phyloP scores from a whole-genome alignment of 2,329 filamentous ascomycete species.

The Didymella exigua region DNA sequence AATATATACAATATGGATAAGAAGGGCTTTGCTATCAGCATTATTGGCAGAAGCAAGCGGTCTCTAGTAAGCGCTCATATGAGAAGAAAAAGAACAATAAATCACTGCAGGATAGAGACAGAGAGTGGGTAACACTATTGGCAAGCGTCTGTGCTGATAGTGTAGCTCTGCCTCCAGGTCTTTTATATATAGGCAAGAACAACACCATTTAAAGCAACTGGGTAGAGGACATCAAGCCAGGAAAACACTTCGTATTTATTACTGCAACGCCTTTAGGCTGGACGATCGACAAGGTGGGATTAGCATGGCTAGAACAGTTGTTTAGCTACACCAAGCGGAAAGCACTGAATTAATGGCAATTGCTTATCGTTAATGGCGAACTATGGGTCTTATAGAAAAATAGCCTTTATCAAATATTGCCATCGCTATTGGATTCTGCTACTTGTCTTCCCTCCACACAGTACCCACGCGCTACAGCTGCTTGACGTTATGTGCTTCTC shows the following conservation, averaged over 20 bases:
- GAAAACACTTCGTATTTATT: background rate
- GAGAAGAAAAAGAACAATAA: background rate
- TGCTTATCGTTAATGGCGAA: background rate
- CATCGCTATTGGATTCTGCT: background rate
- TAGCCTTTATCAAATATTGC: background rate
- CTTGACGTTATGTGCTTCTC: background rate
- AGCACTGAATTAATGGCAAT: no score
- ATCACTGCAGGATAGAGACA: background rate
- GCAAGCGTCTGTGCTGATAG: background rate
- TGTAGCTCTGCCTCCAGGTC: background rate
- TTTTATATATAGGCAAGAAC: background rate
- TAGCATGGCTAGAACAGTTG: background rate
- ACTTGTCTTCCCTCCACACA: background rate
- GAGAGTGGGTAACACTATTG: background rate
- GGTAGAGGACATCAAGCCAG: background rate
- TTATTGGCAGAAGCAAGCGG: no score
- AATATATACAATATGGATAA: no score
- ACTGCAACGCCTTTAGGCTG: background rate
- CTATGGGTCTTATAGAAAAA: background rate
- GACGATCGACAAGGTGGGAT: background rate
- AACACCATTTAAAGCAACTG: background rate
- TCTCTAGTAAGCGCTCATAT: no score
- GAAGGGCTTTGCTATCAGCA: no score
- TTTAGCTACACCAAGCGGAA: background rate
- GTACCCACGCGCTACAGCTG: background rate